Evolutionary conservation across 78 protist species (phyloP), one percentile per base, ranked within the genome.

Genomic region (Isochrysis galbana): DNA sequence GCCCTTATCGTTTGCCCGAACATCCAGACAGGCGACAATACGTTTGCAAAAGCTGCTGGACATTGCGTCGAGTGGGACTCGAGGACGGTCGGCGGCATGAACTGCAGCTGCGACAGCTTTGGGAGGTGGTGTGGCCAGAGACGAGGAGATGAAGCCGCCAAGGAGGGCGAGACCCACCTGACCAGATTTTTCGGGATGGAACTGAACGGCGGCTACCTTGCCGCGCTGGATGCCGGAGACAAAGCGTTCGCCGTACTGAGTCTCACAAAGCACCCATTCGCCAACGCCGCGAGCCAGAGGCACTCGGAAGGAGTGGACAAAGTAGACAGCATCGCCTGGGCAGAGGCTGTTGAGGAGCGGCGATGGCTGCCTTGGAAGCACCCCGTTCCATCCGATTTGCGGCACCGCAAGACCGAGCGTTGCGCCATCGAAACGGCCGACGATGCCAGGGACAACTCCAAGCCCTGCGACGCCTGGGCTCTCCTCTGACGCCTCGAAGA

Each of bases 181-280:
- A 26, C 93, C 93, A n/a, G 92, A 74, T 89, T 96, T 96, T 61
- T 96, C 97, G 36, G 97, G 97, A 72, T 96, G 97, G 90, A 94
- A 96, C 93, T 96, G 97, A 32, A 89, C 67, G 54, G 96, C 97
- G 32, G 70, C 0, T 22, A 96, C 94, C 45, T 41, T 34, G 77
- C 94, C 96, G 44, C 26, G 5, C 22, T 19, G 36, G 10, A 95
- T 94, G 54, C 89, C 21, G 23, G 88, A 47, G 38, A 95, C 91
- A 90, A 91, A 93, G 34, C 5, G 2, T 5, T 11, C 72, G 47
- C 94, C 95, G 87, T 95, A 94, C 72, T 80, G 69, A 26, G 95
- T 93, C 38, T 36, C 17, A 46, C 84, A 39, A 36, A 39, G 87
- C 54, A 38, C 22, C 87, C 54, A 42, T 34, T 25, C 39, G 25